phyloP scores from a whole-genome alignment of 371 early-diverging fungal genomes.

The Chytridium lagenaria region DNA sequence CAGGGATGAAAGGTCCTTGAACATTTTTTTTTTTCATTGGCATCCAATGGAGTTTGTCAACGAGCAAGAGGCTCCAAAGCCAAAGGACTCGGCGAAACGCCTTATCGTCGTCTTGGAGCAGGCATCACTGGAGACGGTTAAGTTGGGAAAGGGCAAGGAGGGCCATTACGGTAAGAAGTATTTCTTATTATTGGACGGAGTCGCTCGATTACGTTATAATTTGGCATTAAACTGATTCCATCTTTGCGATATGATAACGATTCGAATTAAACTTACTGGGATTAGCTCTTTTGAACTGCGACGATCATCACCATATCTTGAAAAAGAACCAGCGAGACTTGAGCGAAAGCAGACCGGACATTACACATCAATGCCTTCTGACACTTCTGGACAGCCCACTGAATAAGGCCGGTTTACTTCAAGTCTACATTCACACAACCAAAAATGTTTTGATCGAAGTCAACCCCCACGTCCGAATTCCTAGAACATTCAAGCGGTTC shows the following conservation, averaged over 20 bases:
- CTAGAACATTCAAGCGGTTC: conserved; percentile 98
- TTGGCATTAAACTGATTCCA: too few relatives aligned
- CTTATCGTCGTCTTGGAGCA: conserved; percentile 92
- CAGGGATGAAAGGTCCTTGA: not conserved
- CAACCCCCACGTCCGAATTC: conserved; percentile 96
- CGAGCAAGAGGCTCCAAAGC: conserved; percentile 24
- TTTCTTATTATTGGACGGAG: not conserved
- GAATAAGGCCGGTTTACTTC: conserved; percentile 95
- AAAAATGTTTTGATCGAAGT: conserved; percentile 97
- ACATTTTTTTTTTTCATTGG: not conserved
- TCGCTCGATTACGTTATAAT: not conserved
- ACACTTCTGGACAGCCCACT: conserved; percentile 96
- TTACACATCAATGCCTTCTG: conserved; percentile 97
- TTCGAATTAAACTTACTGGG: too few relatives aligned
- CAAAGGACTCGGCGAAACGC: conserved; percentile 55
- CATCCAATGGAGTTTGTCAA: conserved; percentile 16
- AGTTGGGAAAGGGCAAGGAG: conserved; percentile 88
- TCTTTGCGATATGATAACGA: too few relatives aligned
- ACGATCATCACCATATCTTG: conserved; percentile 92
- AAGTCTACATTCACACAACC: conserved; percentile 94
- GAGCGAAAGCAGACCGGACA: conserved; percentile 92
- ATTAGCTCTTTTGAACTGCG: conserved; percentile 88
- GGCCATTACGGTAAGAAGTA: conserved; percentile 56
- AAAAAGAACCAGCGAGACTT: conserved; percentile 84
- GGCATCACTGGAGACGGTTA: conserved; percentile 93